Evolutionary conservation across 2,329 filamentous ascomycete genomes (phyloP).

Genomic region (Pseudonectria buxi): DNA sequence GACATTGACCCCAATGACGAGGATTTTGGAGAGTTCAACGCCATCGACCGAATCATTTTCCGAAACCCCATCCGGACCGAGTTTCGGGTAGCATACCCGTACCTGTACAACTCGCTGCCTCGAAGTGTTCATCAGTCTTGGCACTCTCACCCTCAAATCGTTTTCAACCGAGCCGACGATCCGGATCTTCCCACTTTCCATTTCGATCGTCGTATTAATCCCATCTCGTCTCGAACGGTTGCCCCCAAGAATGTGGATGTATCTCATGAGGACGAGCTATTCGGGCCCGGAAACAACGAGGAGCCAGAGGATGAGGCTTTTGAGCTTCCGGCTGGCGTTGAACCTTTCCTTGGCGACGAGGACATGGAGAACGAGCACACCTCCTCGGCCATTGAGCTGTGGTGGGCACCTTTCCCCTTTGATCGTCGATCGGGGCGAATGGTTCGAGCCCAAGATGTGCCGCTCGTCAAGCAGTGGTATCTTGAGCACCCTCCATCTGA

Average conservation of each 20-base stretch:
- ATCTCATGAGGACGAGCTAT: slow-evolving; percentile 89
- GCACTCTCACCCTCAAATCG: slow-evolving; percentile 89
- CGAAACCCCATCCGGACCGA: slow-evolving; percentile 90
- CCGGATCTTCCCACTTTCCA: slow-evolving; percentile 91
- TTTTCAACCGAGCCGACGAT: slow-evolving; percentile 84
- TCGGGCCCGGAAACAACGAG: slow-evolving; percentile 70
- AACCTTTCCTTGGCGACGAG: slow-evolving; percentile 86
- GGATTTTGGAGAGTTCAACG: slow-evolving; percentile 99
- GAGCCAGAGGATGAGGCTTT: slow-evolving; percentile 77
- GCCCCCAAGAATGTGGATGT: slow-evolving; percentile 89
- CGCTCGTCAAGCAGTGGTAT: slow-evolving; percentile 97
- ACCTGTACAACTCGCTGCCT: slow-evolving; percentile 91
- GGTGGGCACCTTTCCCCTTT: slow-evolving; percentile 98
- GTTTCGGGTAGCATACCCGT: slow-evolving; percentile 90
- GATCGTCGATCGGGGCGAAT: slow-evolving; percentile 89
- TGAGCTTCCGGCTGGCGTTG: slow-evolving; percentile 67
- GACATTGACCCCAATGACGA: slow-evolving; percentile 98
- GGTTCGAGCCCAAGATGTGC: slow-evolving; percentile 95
- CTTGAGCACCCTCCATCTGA: slow-evolving; percentile 87
- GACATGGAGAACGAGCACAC: slow-evolving; percentile 86
- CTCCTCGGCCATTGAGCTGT: slow-evolving; percentile 81
- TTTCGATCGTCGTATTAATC: slow-evolving; percentile 96
- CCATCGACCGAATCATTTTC: slow-evolving; percentile 98
- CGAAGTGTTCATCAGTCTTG: slow-evolving; percentile 88
- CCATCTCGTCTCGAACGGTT: slow-evolving; percentile 90